Evolutionary conservation across 2,329 filamentous ascomycete genomes (phyloP).

Genomic region (Microsporum canis): DNA sequence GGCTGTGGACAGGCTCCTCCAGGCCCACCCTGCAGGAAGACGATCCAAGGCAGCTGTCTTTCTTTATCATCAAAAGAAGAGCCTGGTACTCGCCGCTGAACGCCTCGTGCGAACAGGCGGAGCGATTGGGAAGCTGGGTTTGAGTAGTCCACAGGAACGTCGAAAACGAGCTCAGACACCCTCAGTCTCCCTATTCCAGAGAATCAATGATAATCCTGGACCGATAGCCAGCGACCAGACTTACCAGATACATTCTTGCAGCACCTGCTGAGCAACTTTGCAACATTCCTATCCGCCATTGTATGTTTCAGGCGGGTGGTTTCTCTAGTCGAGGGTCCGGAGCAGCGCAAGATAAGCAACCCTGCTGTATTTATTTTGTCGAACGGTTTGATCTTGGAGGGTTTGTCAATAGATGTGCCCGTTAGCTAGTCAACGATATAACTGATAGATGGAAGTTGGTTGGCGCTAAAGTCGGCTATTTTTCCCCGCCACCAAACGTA

Average conservation of each 20-base stretch:
- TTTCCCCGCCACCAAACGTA: not conserved
- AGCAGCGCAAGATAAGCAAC: not conserved
- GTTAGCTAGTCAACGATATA: not conserved
- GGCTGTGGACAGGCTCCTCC: conserved; percentile 67
- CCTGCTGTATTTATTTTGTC: not conserved
- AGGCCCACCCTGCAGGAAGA: conserved; percentile 79
- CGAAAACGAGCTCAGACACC: conserved; percentile 74
- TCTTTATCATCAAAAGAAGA: conserved; percentile 36
- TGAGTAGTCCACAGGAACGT: conserved; percentile 69
- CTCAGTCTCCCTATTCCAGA: conserved; percentile 52
- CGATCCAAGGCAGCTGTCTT: conserved; percentile 46
- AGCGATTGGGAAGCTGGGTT: conserved; percentile 51
- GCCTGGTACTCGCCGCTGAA: conserved; percentile 54
- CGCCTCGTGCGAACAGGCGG: conserved; percentile 66
- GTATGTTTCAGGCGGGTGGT: not conserved
- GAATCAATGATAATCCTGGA: not conserved
- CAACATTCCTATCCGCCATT: conserved; percentile 21
- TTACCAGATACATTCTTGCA: not conserved
- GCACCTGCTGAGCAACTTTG: conserved; percentile 28
- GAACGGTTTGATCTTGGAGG: not conserved
- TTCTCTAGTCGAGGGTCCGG: not conserved
- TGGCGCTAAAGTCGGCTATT: not conserved
- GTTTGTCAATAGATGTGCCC: not conserved
- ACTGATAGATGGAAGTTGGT: not conserved
- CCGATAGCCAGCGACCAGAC: not conserved